phyloP scores from a whole-genome alignment of 1,284 basidiomycete genomes.

The Cystobasidium slooffiae region DNA sequence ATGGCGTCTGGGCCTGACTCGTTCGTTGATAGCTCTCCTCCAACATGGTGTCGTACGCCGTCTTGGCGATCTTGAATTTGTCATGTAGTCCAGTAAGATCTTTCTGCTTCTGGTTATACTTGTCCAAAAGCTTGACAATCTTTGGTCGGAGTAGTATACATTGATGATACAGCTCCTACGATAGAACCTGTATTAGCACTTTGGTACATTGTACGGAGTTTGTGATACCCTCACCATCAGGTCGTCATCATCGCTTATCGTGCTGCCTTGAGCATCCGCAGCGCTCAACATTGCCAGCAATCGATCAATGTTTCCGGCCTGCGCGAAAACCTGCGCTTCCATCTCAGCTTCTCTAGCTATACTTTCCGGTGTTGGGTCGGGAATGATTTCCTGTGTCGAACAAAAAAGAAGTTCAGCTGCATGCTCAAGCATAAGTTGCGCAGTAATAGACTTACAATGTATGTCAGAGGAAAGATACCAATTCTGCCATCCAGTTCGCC shows the following conservation, averaged over 20 bases:
- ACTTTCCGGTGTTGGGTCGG: constrained; percentile 79
- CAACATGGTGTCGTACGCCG: constrained; percentile 52
- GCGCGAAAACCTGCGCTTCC: constrained; percentile 82
- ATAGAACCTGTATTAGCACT: constrained; percentile 13
- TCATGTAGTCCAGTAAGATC: constrained; percentile 51
- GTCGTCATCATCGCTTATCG: constrained; percentile 91
- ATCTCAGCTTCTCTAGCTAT: constrained; percentile 77
- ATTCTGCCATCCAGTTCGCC: constrained; percentile 90
- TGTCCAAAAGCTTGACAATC: constrained; percentile 95
- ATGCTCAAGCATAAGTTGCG: not conserved
- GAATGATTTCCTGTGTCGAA: constrained; percentile 74
- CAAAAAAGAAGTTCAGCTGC: not conserved
- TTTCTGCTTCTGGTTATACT: constrained; percentile 86
- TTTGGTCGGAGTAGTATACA: constrained; percentile 87
- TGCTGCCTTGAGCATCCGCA: constrained; percentile 73
- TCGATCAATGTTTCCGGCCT: constrained; percentile 84
- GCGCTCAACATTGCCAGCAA: constrained; percentile 69
- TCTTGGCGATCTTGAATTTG: constrained; percentile 52
- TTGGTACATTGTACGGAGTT: constrained; percentile 22
- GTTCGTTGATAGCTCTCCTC: constrained; percentile 43
- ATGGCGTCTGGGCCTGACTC: constrained; percentile 29
- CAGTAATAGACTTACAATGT: constrained; percentile 69
- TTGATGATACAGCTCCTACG: constrained; percentile 83
- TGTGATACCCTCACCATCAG: constrained; percentile 68
- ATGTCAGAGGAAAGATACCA: constrained; percentile 98